A percentile compares a stretch with the other conserved stretches of the same genome.
Conservation (phyloP, 805 yeast species). For the Saccharomycopsis sp. region DNA sequence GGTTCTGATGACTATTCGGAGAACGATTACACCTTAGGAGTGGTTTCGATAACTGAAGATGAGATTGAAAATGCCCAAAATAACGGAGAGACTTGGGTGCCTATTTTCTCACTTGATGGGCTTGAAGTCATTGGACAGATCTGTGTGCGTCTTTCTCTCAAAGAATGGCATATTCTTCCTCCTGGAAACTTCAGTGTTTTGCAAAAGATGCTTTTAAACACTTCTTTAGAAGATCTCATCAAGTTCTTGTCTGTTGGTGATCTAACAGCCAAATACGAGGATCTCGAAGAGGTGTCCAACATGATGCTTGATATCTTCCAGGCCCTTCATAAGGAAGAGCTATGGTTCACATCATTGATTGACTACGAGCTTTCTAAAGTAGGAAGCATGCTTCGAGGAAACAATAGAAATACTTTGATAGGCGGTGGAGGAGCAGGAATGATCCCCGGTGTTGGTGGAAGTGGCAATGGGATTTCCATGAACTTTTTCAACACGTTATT, state of each 20-base stretch:
- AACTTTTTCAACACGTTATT: constrained; percentile 59
- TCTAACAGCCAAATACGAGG: constrained; percentile 29
- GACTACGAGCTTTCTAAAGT: constrained; percentile 52
- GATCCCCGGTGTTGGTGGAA: constrained; percentile 6
- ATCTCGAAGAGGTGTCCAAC: constrained; percentile 48
- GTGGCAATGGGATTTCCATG: constrained; percentile 22
- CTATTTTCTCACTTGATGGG: constrained; percentile 34
- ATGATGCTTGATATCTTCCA: constrained; percentile 72
- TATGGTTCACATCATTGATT: constrained; percentile 67
- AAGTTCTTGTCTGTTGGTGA: constrained; percentile 35
- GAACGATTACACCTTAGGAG: constrained; percentile 33
- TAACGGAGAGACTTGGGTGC: constrained; percentile 32
- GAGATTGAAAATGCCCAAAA: constrained; percentile 21
- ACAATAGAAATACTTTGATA: not conserved
- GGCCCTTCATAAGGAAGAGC: constrained; percentile 56
- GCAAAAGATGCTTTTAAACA: constrained; percentile 51
- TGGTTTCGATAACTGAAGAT: constrained; percentile 22
- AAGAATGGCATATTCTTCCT: constrained; percentile 54
- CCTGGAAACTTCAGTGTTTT: constrained; percentile 53
- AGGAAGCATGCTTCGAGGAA: constrained; percentile 17
- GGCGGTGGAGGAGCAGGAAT: constrained; percentile 3
- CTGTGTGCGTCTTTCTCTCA: constrained; percentile 42
- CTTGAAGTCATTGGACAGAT: constrained; percentile 47
- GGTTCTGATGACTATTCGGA: constrained; percentile 15
- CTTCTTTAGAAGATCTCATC: constrained; percentile 48